Evolutionary conservation across 116 monocot genomes (phyloP).

Genomic region (Papilionanthe hybrid): DNA sequence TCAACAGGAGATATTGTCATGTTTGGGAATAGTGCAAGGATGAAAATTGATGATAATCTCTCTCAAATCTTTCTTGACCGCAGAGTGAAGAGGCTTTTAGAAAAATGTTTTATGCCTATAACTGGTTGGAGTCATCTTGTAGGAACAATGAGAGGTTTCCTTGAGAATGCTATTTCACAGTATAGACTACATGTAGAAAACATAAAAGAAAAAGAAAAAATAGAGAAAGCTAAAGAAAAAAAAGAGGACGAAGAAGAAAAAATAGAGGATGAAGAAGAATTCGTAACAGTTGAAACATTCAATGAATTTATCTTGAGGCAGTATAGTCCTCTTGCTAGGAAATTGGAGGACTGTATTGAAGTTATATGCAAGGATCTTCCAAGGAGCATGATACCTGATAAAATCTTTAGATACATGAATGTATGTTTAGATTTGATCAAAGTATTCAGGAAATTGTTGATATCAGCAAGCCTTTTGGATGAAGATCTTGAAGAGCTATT

Average conservation of each 20-base stretch:
- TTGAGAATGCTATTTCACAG: conserved; percentile 15
- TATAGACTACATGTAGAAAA: not conserved
- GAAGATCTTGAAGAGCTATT: not conserved
- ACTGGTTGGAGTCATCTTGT: not conserved
- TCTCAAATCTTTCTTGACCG: conserved; percentile 35
- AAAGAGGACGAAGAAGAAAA: too few species aligned
- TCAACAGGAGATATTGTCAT: conserved; percentile 30
- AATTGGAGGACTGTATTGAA: not conserved
- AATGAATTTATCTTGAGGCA: not conserved
- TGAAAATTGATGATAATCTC: conserved; percentile 37
- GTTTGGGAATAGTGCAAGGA: conserved; percentile 50
- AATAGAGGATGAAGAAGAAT: not conserved
- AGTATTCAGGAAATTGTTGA: not conserved
- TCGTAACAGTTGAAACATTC: not conserved
- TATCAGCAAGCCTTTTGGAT: not conserved
- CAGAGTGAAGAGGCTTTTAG: conserved; percentile 26
- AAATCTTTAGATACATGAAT: not conserved
- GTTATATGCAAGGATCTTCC: conserved; percentile 5
- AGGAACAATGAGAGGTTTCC: conserved; percentile 13
- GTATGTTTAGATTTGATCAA: not conserved
- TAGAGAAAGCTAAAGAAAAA: too few species aligned
- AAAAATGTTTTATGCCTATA: not conserved
- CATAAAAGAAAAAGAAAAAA: not conserved
- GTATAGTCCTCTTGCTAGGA: not conserved
- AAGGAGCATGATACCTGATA: not conserved